phyloP scores from a whole-genome alignment of 768 basidiomycete genomes.

The Cyclocybe cylindracea region DNA sequence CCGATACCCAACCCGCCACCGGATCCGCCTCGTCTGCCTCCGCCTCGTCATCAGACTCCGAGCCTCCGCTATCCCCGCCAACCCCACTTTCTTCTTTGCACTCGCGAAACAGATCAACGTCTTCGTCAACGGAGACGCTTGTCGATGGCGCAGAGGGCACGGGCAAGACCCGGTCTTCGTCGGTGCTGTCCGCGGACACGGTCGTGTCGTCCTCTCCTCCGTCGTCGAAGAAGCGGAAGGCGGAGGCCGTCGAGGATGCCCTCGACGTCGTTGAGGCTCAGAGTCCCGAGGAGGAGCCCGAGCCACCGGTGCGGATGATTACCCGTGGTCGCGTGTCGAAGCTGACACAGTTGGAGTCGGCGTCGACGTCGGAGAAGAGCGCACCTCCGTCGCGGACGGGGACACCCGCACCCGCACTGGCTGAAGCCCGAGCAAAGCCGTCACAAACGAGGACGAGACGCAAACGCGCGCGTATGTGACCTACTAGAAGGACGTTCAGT shows the following conservation, averaged over 20 bases:
- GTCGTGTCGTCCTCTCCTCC: conserved; percentile 25
- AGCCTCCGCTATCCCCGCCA: conserved; percentile 9
- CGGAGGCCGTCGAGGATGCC: conserved; percentile 12
- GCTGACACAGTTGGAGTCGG: not conserved
- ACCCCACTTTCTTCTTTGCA: conserved; percentile 21
- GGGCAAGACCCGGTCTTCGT: conserved; percentile 32
- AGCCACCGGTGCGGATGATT: conserved; percentile 30
- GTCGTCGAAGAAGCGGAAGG: conserved; percentile 22
- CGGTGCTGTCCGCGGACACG: conserved; percentile 40
- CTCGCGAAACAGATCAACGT: conserved; percentile 38
- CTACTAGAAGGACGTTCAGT: not conserved
- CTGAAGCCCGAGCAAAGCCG: conserved; percentile 11
- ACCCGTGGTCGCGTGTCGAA: conserved; percentile 37
- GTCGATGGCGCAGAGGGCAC: conserved; percentile 16
- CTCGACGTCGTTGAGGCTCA: conserved; percentile 1
- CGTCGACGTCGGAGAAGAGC: conserved; percentile 7
- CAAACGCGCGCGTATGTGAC: conserved; percentile 17
- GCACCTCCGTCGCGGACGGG: conserved; percentile 6
- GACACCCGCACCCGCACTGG: conserved; percentile 10
- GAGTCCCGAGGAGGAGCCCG: conserved; percentile 1
- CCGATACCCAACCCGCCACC: not conserved
- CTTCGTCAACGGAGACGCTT: conserved; percentile 37
- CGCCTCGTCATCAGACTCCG: too few relatives aligned
- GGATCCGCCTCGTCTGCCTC: not conserved
- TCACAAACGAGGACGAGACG: conserved; percentile 14